A percentile compares a stretch with the other conserved stretches of the same genome.
phyloP scores from a whole-genome alignment of 2,329 filamentous ascomycete genomes.

The Scedosporium minutisporum region DNA sequence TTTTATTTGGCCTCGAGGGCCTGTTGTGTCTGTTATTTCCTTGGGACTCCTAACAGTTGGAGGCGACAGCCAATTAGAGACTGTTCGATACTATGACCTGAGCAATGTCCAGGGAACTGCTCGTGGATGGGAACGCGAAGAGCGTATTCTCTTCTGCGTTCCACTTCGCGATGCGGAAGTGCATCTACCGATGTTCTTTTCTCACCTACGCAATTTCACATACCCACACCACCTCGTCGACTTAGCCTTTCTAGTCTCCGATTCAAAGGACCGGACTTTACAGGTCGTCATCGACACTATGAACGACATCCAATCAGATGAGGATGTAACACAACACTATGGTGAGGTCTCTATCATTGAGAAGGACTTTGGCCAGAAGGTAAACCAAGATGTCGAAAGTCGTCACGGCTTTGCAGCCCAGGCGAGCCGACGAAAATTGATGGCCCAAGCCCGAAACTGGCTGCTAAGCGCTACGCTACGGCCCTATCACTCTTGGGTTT shows the following conservation, averaged over 20 bases:
- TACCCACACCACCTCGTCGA: conserved; percentile 97
- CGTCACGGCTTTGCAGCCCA: conserved; percentile 96
- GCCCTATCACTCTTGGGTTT: conserved; percentile 97
- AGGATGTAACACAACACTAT: conserved; percentile 72
- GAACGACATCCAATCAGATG: conserved; percentile 67
- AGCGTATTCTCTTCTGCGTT: conserved; percentile 89
- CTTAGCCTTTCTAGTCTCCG: conserved; percentile 90
- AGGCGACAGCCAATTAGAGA: conserved; percentile 75
- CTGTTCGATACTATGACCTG: conserved; percentile 93
- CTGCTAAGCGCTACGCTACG: conserved; percentile 83
- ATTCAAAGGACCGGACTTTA: conserved; percentile 89
- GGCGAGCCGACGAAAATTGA: conserved; percentile 84
- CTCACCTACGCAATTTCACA: conserved; percentile 91
- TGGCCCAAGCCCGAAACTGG: conserved; percentile 98
- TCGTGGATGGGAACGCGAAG: conserved; percentile 90
- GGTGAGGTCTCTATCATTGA: conserved; percentile 97
- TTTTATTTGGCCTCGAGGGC: conserved; percentile 64
- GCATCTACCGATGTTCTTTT: conserved; percentile 96
- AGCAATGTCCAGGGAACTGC: conserved; percentile 84
- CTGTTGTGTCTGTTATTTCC: conserved; percentile 51
- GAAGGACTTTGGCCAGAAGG: conserved; percentile 97
- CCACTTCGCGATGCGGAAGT: conserved; percentile 86
- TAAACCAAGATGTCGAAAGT: conserved; percentile 95
- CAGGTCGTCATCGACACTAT: conserved; percentile 65
- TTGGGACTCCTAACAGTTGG: conserved; percentile 59